Evolutionary conservation across 306 rosid genomes (phyloP).

Genomic region (Dalbergia cultrata): DNA sequence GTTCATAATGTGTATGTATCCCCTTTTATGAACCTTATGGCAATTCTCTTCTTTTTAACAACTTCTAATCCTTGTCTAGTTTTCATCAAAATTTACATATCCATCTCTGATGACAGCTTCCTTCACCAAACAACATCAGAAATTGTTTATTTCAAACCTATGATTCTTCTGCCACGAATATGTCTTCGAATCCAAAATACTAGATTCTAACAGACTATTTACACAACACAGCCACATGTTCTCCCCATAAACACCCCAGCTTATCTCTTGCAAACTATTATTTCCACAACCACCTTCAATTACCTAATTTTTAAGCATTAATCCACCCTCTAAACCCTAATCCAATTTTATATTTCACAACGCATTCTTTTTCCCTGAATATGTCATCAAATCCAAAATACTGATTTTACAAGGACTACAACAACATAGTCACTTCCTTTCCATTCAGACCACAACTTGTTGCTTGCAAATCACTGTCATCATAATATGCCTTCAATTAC

Average conservation of each 20-base stretch:
- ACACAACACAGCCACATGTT: too few relatives aligned
- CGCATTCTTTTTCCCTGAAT: too few relatives aligned
- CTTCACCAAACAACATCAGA: slow-evolving; percentile 2
- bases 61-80: neutral
- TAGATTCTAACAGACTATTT: too few relatives aligned
- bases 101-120: neutral
- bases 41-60: neutral
- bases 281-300: neutral
- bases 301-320: neutral
- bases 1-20: neutral
- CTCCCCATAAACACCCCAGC: neutral
- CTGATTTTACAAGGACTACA: neutral
- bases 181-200: neutral
- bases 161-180: neutral
- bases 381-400: neutral
- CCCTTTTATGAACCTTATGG: neutral
- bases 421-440: neutral
- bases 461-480: too few relatives aligned
- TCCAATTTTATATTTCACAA: neutral
- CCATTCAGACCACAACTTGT: neutral
- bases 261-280: neutral
- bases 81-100: neutral
- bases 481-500: too few relatives aligned
- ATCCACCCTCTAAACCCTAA: slow-evolving; percentile 1
- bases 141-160: neutral